Evolutionary conservation across 148 eudicot genomes (phyloP).

Genomic region (Dianthus caryophyllus): DNA sequence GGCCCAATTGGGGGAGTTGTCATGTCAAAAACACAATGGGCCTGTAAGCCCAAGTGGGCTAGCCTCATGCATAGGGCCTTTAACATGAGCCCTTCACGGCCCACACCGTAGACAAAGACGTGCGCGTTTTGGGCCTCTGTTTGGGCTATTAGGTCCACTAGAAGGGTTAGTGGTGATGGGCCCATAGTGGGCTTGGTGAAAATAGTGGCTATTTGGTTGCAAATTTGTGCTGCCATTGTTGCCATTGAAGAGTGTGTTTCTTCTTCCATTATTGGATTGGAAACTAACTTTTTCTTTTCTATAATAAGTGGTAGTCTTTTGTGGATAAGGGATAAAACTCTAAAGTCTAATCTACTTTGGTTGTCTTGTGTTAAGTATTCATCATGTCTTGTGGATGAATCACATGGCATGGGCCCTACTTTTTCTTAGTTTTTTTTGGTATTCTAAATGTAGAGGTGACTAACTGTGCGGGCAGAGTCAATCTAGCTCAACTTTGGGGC

Average conservation of each 20-base stretch:
- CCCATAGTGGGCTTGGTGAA: conserved; percentile 52
- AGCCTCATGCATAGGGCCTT: conserved; percentile 82
- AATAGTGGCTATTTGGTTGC: conserved; percentile 62
- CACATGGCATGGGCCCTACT: not conserved
- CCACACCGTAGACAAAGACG: conserved; percentile 84
- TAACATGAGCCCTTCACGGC: conserved; percentile 89
- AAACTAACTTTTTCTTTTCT: not conserved
- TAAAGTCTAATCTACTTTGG: not conserved
- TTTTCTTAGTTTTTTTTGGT: too few species aligned
- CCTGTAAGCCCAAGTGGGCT: conserved; percentile 61
- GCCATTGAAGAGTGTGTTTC: conserved; percentile 22
- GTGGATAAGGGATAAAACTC: conserved; percentile 1
- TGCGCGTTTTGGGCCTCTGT: conserved; percentile 36
- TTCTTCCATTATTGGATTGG: conserved; percentile 26
- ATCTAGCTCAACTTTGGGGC: too few species aligned
- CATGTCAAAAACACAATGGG: conserved; percentile 88
- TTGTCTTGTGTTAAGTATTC: not conserved
- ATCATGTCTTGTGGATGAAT: not conserved
- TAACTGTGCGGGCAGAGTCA: too few species aligned
- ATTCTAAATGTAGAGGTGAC: too few species aligned
- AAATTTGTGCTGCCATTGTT: conserved; percentile 57
- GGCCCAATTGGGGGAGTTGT: conserved; percentile 76
- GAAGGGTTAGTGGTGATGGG: conserved; percentile 42
- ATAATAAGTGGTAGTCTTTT: too few species aligned
- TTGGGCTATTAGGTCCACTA: conserved; percentile 48